Percentiles rank a stretch among this genome's conserved stretches.
Evolutionary conservation across 2,329 filamentous ascomycete species (phyloP).

Genomic region (Penicillium sp.): DNA sequence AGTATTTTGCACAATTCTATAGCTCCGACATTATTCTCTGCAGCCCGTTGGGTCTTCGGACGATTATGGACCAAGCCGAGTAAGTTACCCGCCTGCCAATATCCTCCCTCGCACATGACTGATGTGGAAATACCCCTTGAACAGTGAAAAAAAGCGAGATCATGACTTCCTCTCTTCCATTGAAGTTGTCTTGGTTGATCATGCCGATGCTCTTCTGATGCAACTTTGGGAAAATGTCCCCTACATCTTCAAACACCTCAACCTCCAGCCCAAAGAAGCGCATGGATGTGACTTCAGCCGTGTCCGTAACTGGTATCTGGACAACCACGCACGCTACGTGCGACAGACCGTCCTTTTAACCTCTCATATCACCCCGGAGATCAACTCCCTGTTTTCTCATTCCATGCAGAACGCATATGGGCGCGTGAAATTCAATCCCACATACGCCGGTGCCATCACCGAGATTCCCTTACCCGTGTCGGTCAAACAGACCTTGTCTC

Average conservation of each 20-base stretch:
- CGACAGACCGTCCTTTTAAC: constrained; percentile 81
- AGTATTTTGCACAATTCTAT: constrained; percentile 93
- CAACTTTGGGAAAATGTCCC: constrained; percentile 98
- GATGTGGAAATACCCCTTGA: not conserved
- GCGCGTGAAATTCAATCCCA: constrained; percentile 65
- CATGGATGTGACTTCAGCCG: constrained; percentile 93
- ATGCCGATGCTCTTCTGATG: constrained; percentile 89
- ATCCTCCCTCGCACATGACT: constrained; percentile 10
- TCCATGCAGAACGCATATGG: constrained; percentile 77
- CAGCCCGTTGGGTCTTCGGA: constrained; percentile 80
- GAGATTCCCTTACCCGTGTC: constrained; percentile 58
- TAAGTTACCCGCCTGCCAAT: constrained; percentile 32
- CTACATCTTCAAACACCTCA: constrained; percentile 85
- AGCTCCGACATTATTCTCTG: constrained; percentile 92
- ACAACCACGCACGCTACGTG: constrained; percentile 70
- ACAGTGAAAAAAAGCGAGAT: constrained; percentile 60
- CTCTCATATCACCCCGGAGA: constrained; percentile 80
- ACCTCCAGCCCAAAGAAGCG: constrained; percentile 78
- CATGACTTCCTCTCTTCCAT: constrained; percentile 91
- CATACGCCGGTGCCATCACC: constrained; percentile 67
- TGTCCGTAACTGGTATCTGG: constrained; percentile 87
- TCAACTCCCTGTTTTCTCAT: constrained; percentile 69
- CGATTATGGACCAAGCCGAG: constrained; percentile 77
- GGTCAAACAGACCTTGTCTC: constrained; percentile 81
- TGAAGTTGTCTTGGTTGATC: constrained; percentile 83